Conservation (phyloP, 148 eudicot genomes). For the Rhododendron simsii region DNA sequence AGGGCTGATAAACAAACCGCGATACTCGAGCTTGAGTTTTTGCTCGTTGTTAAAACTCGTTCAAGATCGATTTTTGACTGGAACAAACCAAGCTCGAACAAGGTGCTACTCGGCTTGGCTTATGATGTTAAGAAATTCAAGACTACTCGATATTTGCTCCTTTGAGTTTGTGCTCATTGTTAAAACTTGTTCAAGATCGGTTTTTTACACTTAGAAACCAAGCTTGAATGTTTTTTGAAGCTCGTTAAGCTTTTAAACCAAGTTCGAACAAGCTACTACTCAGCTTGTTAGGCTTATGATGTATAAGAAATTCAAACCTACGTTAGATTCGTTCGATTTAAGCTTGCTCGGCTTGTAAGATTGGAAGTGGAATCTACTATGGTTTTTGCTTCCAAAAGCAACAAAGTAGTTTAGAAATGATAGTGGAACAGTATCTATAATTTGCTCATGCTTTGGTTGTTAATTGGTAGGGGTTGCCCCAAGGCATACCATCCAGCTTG, state of each 20-base stretch:
- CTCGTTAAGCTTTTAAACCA: too few species aligned
- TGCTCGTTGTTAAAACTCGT: neutral
- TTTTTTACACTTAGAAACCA: too few species aligned
- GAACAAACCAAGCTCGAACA: neutral
- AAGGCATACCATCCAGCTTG: slow-evolving; percentile 96
- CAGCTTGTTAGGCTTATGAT: neutral
- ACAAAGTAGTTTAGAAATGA: neutral
- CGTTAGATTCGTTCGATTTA: neutral
- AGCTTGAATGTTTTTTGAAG: too few species aligned
- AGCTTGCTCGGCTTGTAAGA: neutral
- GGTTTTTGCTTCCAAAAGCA: slow-evolving; percentile 2
- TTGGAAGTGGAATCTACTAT: neutral
- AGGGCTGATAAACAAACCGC: neutral
- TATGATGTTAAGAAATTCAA: neutral
- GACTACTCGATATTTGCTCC: neutral
- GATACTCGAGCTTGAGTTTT: neutral
- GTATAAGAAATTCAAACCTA: neutral
- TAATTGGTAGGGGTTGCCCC: slow-evolving; percentile 61
- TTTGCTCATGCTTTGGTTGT: slow-evolving; percentile 3
- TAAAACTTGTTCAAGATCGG: neutral
- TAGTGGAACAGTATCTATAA: neutral
- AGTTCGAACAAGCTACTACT: too few species aligned
- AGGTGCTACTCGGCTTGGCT: neutral
- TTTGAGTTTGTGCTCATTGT: neutral
- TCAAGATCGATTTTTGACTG: neutral